Evolutionary conservation across 306 rosid genomes (phyloP).

Genomic region (Trifolium pratense): DNA sequence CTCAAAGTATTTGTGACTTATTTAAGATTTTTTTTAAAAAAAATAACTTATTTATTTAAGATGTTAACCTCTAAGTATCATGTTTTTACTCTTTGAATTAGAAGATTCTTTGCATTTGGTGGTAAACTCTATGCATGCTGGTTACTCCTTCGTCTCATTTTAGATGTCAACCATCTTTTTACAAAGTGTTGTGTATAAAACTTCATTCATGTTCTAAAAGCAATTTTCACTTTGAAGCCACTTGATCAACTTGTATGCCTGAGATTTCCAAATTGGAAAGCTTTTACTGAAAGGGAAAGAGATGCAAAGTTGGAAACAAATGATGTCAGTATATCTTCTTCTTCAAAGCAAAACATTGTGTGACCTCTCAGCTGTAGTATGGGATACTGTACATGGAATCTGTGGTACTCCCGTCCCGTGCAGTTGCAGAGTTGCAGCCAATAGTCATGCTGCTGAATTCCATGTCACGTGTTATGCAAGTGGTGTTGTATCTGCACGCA

Average conservation of each 20-base stretch:
- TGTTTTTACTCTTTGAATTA: too few species aligned
- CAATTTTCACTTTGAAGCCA: neutral
- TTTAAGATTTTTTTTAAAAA: too few species aligned
- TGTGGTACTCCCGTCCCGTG: conserved; percentile 1
- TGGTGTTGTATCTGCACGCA: conserved; percentile 12
- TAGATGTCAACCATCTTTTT: too few species aligned
- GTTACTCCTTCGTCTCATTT: too few species aligned
- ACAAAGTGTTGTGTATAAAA: neutral
- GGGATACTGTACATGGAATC: neutral
- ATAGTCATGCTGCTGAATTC: neutral
- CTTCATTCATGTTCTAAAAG: neutral
- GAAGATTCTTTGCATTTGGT: neutral
- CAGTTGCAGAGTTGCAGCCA: conserved; percentile 21
- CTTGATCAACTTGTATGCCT: neutral
- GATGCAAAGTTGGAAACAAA: neutral
- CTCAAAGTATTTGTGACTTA: too few species aligned
- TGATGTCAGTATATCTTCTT: conserved; percentile 3
- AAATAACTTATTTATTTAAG: too few species aligned
- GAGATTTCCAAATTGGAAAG: neutral
- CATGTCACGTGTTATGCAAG: conserved; percentile 38
- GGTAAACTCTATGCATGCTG: neutral
- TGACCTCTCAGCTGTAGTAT: neutral
- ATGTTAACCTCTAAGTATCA: too few species aligned
- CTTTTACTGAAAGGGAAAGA: neutral
- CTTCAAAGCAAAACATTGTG: conserved; percentile 19